Evolutionary conservation across 2,329 filamentous ascomycete species (phyloP), one percentile per base, ranked within the genome.

Genomic region (Stemphylium lycopersici): DNA sequence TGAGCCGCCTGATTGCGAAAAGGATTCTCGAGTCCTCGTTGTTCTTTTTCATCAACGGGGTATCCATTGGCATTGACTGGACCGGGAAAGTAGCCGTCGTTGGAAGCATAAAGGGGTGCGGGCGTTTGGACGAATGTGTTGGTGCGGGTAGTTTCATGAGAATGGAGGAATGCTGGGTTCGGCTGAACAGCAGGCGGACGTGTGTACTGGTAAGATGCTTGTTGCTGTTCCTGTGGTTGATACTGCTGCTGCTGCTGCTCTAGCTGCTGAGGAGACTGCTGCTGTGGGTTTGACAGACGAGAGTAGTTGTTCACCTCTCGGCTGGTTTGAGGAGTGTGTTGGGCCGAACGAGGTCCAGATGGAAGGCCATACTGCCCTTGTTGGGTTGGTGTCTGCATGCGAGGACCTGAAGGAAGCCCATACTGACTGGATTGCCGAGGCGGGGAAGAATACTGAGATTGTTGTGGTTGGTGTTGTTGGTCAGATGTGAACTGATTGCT

Each of bases 91-190:
- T 68, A 71, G 2, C 26, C 58, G 34, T 58, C 53, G 12, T 59
- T 61, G 22, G 56, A 52, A 12, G 65, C 62, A 32, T 64, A 67
- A 32, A 61, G 59, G 2, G 48, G 62, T 18, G 55, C 52, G 51
- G 68, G 65, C 38, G 68, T 66, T 18, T 70, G 65, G 1, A 68
- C 65, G 65, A 64, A 71, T 26, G 69, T 72, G 48, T 65, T 69
- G 22, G 66, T 63, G 20, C 68, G 63, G 29, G 63, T 66, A 3
- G 63, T 65, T 24, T 70, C 59, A n/a, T 59, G 58, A 31, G 67
- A 68, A 33, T 55, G 53, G 20, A 48, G 11, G 16, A 48, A 51
- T 31, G 51, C 52, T 33, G 56, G 59, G 22, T 41, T 48, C 41
- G 53, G 55, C 42, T 52, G 61, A 40, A 52, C 43, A 12, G 38